Evolutionary conservation across 805 yeast species (phyloP).

Genomic region (Saccharomycopsis sp.): DNA sequence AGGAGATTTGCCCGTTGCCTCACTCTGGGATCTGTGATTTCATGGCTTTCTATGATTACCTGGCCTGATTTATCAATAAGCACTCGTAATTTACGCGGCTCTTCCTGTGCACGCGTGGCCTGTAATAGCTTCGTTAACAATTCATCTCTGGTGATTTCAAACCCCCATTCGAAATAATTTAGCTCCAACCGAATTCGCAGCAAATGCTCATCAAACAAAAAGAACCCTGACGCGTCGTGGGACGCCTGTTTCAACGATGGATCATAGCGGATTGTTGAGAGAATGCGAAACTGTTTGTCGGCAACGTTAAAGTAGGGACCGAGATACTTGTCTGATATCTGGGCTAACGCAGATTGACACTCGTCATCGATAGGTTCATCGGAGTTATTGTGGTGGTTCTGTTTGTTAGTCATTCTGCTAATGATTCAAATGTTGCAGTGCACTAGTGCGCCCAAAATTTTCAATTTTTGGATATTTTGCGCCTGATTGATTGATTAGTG

Average conservation of each 20-base stretch:
- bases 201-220: conserved; percentile 58
- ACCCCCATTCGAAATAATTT: conserved; percentile 45
- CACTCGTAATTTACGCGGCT: conserved; percentile 44
- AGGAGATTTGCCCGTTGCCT: conserved; percentile 22
- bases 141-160: conserved; percentile 35
- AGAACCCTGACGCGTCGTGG: conserved; percentile 34
- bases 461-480: too few species aligned
- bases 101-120: conserved; percentile 24
- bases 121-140: conserved; percentile 38
- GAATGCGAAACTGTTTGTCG: conserved; percentile 41
- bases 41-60: conserved; percentile 32
- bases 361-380: background rate
- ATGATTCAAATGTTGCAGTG: too few species aligned
- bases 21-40: conserved; percentile 20
- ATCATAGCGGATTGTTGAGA: conserved; percentile 73
- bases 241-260: conserved; percentile 37
- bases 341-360: background rate
- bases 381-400: background rate
- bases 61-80: conserved; percentile 33
- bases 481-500: background rate
- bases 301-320: conserved; percentile 5
- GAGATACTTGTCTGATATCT: background rate
- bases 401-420: background rate
- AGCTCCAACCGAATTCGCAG: conserved; percentile 51
- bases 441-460: too few species aligned